Percentiles rank a stretch among this genome's conserved stretches.
These are phyloP conservation scores for Grosmannia penicillata DNA, from an alignment of 2,329 filamentous ascomycete species.

Conservation along the genomic window DNA sequence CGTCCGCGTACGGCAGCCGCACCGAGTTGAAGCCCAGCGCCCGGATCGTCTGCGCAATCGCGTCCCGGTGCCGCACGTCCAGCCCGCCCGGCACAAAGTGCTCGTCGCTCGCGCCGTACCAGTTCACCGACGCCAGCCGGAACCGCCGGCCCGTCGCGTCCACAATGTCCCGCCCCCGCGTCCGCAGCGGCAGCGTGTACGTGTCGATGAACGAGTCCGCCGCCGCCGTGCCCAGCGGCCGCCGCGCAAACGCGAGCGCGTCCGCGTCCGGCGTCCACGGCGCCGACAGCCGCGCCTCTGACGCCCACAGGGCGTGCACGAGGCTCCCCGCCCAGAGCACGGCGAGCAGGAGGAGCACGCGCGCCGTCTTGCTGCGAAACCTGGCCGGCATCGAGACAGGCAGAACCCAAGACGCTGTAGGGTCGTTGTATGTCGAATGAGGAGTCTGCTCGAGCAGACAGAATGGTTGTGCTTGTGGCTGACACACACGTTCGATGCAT, in stretches of 20 bases:
- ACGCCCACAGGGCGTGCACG: slow-evolving; percentile 27
- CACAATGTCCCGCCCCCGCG: slow-evolving; percentile 44
- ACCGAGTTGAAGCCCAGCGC: slow-evolving; percentile 56
- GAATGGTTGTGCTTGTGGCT: neutral
- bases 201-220: slow-evolving; percentile 26
- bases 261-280: slow-evolving; percentile 36
- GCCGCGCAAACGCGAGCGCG: slow-evolving; percentile 30
- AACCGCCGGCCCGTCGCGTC: slow-evolving; percentile 41
- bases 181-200: slow-evolving; percentile 43
- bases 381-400: slow-evolving; percentile 3
- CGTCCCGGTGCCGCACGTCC: slow-evolving; percentile 44
- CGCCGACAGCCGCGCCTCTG: slow-evolving; percentile 26
- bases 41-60: slow-evolving; percentile 45
- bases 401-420: no score
- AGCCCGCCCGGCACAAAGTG: slow-evolving; percentile 49
- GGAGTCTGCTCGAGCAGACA: no score
- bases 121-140: slow-evolving; percentile 52
- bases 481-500: no score
- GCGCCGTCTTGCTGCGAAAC: neutral
- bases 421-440: no score
- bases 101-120: slow-evolving; percentile 57
- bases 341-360: slow-evolving; percentile 16
- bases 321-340: slow-evolving; percentile 23
- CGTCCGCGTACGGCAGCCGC: slow-evolving; percentile 52
- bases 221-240: slow-evolving; percentile 29